phyloP scores from a whole-genome alignment of 495 filamentous ascomycete species.

The Cercophora newfieldiana region DNA sequence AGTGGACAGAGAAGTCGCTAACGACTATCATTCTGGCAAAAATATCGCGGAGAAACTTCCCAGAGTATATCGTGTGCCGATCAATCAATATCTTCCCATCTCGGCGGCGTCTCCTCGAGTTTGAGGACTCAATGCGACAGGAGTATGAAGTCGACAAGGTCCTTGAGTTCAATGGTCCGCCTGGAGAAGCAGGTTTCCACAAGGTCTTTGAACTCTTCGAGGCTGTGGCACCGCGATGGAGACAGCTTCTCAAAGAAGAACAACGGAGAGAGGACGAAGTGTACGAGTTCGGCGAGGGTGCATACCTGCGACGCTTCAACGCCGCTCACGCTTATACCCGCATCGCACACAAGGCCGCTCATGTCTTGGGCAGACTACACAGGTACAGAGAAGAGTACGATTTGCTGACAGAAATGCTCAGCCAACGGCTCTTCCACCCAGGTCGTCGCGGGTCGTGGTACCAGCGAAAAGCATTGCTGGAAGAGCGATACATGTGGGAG shows the following conservation, averaged over 20 bases:
- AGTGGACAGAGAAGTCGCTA: conserved; percentile 96
- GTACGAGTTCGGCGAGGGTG: conserved; percentile 83
- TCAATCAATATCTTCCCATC: conserved; percentile 86
- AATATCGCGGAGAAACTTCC: conserved; percentile 83
- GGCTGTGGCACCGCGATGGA: conserved; percentile 78
- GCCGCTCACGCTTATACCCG: conserved; percentile 93
- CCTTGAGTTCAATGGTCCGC: conserved; percentile 81
- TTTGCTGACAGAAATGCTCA: conserved; percentile 72
- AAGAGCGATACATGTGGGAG: conserved; percentile 89
- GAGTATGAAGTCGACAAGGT: conserved; percentile 82
- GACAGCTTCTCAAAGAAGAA: conserved; percentile 69
- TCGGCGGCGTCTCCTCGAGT: conserved; percentile 74
- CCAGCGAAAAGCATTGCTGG: conserved; percentile 88
- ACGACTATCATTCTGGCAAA: conserved; percentile 93
- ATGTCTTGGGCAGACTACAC: conserved; percentile 82
- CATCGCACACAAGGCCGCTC: conserved; percentile 80
- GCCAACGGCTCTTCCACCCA: conserved; percentile 80
- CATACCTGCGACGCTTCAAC: conserved; percentile 87
- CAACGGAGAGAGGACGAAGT: conserved; percentile 75
- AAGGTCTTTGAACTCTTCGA: conserved; percentile 71
- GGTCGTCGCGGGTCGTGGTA: conserved; percentile 90
- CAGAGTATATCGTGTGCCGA: conserved; percentile 85
- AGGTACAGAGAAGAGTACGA: conserved; percentile 75
- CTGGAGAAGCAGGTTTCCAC: conserved; percentile 58
- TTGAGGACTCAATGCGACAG: conserved; percentile 80